phyloP scores from a whole-genome alignment of 2,329 filamentous ascomycete species.

The Penicillium sp. region DNA sequence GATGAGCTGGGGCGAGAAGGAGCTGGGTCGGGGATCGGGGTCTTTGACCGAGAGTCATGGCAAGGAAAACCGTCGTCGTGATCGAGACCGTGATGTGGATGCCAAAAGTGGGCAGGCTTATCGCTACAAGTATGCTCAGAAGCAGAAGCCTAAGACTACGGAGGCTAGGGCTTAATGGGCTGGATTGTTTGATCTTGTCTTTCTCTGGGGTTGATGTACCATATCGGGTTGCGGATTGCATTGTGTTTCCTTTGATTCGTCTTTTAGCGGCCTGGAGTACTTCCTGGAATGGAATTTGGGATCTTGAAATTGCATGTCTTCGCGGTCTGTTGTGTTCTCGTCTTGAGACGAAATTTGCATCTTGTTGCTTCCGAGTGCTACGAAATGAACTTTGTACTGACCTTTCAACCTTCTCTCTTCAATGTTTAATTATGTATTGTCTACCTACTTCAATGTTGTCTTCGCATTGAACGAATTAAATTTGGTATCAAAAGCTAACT shows the following conservation, averaged over 20 bases:
- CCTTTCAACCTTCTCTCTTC: background rate
- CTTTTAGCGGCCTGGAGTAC: background rate
- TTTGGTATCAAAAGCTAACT: background rate
- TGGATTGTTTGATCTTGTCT: background rate
- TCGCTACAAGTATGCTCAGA: conserved; percentile 35
- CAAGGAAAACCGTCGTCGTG: conserved; percentile 24
- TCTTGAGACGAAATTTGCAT: background rate
- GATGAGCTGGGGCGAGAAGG: conserved; percentile 42
- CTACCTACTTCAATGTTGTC: background rate
- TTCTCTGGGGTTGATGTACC: conserved; percentile 1
- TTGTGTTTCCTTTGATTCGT: background rate
- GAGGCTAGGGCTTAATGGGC: conserved; percentile 13
- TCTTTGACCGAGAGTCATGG: conserved; percentile 9
- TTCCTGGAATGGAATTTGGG: background rate
- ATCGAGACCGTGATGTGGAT: conserved; percentile 11
- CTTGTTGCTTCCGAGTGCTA: background rate
- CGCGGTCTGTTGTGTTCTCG: background rate
- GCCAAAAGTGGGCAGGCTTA: conserved; percentile 33
- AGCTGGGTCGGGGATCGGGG: conserved; percentile 27
- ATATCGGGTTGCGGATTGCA: background rate
- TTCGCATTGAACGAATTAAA: background rate
- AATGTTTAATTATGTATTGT: too few relatives aligned
- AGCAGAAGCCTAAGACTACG: conserved; percentile 12
- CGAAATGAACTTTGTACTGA: background rate
- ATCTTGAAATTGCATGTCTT: background rate